Evolutionary conservation across 106 monocot genomes (phyloP), one percentile per base, ranked within the genome.

Genomic region (Dendrobium chrysotoxum): DNA sequence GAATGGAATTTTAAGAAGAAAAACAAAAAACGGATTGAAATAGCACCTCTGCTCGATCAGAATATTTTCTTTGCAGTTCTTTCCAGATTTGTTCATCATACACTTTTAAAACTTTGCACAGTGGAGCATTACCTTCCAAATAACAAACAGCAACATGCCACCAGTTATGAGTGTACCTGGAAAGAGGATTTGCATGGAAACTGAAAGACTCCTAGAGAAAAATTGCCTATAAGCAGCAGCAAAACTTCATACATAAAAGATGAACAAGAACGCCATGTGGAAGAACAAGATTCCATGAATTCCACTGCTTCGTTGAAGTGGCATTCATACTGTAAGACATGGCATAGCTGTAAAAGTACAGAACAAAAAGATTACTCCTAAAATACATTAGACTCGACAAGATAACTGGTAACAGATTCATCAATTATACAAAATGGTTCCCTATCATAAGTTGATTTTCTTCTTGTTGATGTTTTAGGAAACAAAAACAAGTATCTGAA

Each of bases 141-240:
- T 95, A 95, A 80, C 95, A 95, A 71, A 95, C 80, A 82, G 95
- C 92, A 47, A 92, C 88, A 86, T 95, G 95, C 95, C 95, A 95
- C 95, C 95, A 95, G 80, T 91, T 92, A 75, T 95, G 95, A 28
- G 90, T 88, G 64, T 80, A 90, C 92, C 95, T 95, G 54, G 35
- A 77, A 80, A 30, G 40, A 54, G 42, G 31, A 58, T 54, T 45
- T 80, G 28, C 38, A 74, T 35, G 28, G n/a, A 71, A 42, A 77
- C 41, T 76, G 23, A 76, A 46, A 50, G 40, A 47, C 41, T 41
- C 41, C 15, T 76, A 76, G 7, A 47, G 6, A 76, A 76, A 46
- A 26, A 47, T 76, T 10, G 28, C 76, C 75, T 75, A 80, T 25
- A 18, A 28, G 40, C 3, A 77, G 44, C 6, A 64, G 45, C 61